A percentile compares a stretch with the other conserved stretches of the same genome.
phyloP scores from a whole-genome alignment of 805 yeast genomes.

The Scheffersomyces coipomensis region DNA sequence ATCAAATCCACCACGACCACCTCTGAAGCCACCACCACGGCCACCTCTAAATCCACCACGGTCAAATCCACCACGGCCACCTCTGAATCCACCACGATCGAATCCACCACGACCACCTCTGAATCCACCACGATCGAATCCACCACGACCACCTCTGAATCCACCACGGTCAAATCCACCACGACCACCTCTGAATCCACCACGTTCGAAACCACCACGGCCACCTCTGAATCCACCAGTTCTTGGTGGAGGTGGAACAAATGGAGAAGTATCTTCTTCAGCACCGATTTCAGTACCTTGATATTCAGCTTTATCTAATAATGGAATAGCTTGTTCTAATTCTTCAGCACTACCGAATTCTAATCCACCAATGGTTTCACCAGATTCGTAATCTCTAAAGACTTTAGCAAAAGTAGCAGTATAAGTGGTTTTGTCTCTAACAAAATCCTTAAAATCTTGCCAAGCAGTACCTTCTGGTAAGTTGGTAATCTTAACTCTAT shows the following conservation, averaged over 20 bases:
- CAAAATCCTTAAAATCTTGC: constrained; percentile 90
- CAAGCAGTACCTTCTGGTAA: constrained; percentile 77
- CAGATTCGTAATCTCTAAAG: constrained; percentile 48
- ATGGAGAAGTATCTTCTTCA: constrained; percentile 74
- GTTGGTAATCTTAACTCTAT: constrained; percentile 66
- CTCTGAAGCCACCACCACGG: constrained; percentile 41
- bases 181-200: constrained; percentile 34
- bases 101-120: constrained; percentile 25
- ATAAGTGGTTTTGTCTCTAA: constrained; percentile 67
- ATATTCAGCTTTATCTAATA: constrained; percentile 68
- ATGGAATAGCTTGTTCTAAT: constrained; percentile 69
- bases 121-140: constrained; percentile 34
- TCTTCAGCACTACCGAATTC: constrained; percentile 69
- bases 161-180: constrained; percentile 35
- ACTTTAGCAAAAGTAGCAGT: constrained; percentile 61
- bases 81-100: constrained; percentile 34
- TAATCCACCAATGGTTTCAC: constrained; percentile 48
- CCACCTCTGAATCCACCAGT: constrained; percentile 39
- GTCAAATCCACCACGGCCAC: constrained; percentile 27
- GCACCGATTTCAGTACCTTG: constrained; percentile 69
- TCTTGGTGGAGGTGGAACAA: constrained; percentile 50
- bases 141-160: constrained; percentile 30
- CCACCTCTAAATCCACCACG: constrained; percentile 36
- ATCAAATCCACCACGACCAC: constrained; percentile 32
- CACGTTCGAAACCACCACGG: constrained; percentile 26